These are phyloP conservation scores for Arthrobotrys entomopaga DNA, from an alignment of 2,329 filamentous ascomycete genomes.

Conservation along the genomic window DNA sequence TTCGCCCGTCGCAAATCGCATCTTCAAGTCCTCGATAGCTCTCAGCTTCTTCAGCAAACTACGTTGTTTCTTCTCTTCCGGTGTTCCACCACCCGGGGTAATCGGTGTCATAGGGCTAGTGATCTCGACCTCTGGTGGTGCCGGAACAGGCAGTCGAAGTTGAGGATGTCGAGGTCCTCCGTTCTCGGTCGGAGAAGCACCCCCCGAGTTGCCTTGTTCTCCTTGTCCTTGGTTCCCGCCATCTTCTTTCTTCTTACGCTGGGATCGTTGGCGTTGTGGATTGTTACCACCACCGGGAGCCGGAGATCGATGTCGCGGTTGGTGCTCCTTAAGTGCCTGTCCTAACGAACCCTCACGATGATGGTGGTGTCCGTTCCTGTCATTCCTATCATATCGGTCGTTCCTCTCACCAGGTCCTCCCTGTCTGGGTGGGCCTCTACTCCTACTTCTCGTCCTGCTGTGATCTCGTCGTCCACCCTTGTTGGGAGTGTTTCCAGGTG, in stretches of 20 bases:
- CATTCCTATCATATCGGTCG: slow-evolving; percentile 10
- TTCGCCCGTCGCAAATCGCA: slow-evolving; percentile 91
- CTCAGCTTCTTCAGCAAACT: slow-evolving; percentile 96
- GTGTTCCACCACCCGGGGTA: slow-evolving; percentile 65
- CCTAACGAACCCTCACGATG: slow-evolving; percentile 48
- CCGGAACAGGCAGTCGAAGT: slow-evolving; percentile 58
- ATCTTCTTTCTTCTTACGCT: slow-evolving; percentile 58
- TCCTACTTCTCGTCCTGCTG: slow-evolving; percentile 68
- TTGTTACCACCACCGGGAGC: slow-evolving; percentile 26
- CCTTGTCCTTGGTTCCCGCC: slow-evolving; percentile 52
- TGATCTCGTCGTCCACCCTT: slow-evolving; percentile 64
- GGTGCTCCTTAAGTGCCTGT: slow-evolving; percentile 48
- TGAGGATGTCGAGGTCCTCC: slow-evolving; percentile 58
- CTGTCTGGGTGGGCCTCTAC: slow-evolving; percentile 61
- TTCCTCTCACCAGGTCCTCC: slow-evolving; percentile 60
- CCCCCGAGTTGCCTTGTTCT: slow-evolving; percentile 57
- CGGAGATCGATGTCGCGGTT: slow-evolving; percentile 49
- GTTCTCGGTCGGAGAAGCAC: slow-evolving; percentile 60
- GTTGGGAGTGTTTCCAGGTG: slow-evolving; percentile 65
- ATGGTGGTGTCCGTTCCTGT: slow-evolving; percentile 31
- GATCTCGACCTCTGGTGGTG: slow-evolving; percentile 59
- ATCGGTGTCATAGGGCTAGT: slow-evolving; percentile 65
- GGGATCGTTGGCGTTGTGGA: slow-evolving; percentile 59
- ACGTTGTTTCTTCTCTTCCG: slow-evolving; percentile 84
- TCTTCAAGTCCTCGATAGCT: slow-evolving; percentile 97